These are phyloP conservation scores for Suillus sp. DNA, from an alignment of 768 basidiomycete genomes.

Conservation along the genomic window DNA sequence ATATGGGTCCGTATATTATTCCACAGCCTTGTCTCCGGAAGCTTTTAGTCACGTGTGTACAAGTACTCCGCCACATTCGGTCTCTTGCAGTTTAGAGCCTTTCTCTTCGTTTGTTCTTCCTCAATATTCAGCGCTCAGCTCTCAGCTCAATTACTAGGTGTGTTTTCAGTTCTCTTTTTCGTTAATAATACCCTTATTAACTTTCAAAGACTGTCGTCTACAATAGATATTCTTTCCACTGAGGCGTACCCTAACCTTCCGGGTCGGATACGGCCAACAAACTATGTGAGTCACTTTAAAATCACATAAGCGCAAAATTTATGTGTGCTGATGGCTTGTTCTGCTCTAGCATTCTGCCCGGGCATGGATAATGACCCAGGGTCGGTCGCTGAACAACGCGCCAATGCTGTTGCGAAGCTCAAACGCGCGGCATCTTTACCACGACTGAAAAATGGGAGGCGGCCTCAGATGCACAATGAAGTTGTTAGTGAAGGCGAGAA, in stretches of 20 bases:
- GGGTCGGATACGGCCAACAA: slow-evolving; percentile 17
- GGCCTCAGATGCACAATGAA: slow-evolving; percentile 85
- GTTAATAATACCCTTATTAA: neutral
- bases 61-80: slow-evolving; percentile 19
- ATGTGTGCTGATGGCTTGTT: neutral
- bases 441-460: slow-evolving; percentile 86
- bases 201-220: neutral
- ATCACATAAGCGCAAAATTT: neutral
- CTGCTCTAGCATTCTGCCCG: slow-evolving; percentile 14
- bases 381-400: slow-evolving; percentile 74
- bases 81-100: slow-evolving; percentile 18
- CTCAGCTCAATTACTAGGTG: slow-evolving; percentile 6
- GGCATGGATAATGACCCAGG: slow-evolving; percentile 40
- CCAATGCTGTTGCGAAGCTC: slow-evolving; percentile 85
- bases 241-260: slow-evolving; percentile 15
- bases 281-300: slow-evolving; percentile 9
- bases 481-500: slow-evolving; percentile 83
- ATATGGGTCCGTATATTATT: slow-evolving; percentile 28
- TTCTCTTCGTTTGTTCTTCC: slow-evolving; percentile 19
- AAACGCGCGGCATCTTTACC: slow-evolving; percentile 91
- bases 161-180: slow-evolving; percentile 1
- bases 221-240: slow-evolving; percentile 7
- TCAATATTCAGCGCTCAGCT: slow-evolving; percentile 4
- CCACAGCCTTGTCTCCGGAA: neutral
- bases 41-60: slow-evolving; percentile 19